Evolutionary conservation across 2,329 filamentous ascomycete genomes (phyloP).

Genomic region (Trichoderma koningiopsis): DNA sequence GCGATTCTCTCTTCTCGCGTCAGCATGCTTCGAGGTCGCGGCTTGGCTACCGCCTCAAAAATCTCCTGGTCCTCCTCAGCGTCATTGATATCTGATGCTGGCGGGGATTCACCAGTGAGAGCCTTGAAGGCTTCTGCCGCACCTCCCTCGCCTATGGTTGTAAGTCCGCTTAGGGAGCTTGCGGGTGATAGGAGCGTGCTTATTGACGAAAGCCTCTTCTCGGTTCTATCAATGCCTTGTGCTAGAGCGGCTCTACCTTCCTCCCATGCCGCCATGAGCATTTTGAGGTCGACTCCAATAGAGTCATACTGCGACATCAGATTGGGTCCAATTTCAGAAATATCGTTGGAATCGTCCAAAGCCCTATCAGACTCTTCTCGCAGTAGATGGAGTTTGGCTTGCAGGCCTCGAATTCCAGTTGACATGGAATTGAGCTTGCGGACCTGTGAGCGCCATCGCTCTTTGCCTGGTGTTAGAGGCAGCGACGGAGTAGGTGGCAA

Average conservation of each 20-base stretch:
- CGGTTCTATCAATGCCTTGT: slow-evolving; percentile 78
- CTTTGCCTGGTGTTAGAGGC: slow-evolving; percentile 70
- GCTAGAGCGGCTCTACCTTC: slow-evolving; percentile 81
- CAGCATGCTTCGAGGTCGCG: slow-evolving; percentile 68
- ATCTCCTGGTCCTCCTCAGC: slow-evolving; percentile 75
- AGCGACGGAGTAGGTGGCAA: slow-evolving; percentile 58
- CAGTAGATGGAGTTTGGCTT: slow-evolving; percentile 91
- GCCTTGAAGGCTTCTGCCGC: slow-evolving; percentile 68
- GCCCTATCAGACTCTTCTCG: slow-evolving; percentile 84
- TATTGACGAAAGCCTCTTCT: slow-evolving; percentile 67
- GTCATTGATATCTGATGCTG: slow-evolving; percentile 54
- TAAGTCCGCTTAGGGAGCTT: slow-evolving; percentile 68
- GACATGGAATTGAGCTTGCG: slow-evolving; percentile 87
- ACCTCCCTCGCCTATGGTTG: slow-evolving; percentile 59
- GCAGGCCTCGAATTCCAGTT: slow-evolving; percentile 84
- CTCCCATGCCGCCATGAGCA: slow-evolving; percentile 83
- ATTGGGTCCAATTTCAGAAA: slow-evolving; percentile 74
- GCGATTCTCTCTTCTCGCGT: slow-evolving; percentile 84
- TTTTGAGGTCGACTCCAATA: slow-evolving; percentile 83
- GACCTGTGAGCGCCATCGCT: slow-evolving; percentile 83
- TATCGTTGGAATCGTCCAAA: slow-evolving; percentile 71
- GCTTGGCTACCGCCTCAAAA: slow-evolving; percentile 84
- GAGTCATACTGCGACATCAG: slow-evolving; percentile 92
- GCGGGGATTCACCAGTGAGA: slow-evolving; percentile 70
- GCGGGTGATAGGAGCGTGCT: slow-evolving; percentile 61